phyloP scores from a whole-genome alignment of 331 rosid genomes.

The Rosa hybrid region DNA sequence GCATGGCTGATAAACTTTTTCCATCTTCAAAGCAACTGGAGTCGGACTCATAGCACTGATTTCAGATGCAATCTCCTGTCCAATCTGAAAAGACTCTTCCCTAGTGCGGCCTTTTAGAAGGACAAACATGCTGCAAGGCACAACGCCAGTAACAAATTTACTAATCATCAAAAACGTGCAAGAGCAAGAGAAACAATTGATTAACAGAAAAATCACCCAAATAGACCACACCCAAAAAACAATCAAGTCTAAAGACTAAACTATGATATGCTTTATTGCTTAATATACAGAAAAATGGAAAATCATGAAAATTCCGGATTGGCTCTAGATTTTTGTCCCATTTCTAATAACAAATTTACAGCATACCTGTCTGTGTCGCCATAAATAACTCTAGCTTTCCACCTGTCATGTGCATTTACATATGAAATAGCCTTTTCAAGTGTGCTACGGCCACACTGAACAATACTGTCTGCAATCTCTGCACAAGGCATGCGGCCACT shows the following conservation, averaged over 20 bases:
- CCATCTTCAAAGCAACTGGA: constrained; percentile 91
- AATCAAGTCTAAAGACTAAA: not conserved
- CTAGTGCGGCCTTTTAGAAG: constrained; percentile 84
- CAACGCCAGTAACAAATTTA: constrained; percentile 19
- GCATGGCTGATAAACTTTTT: constrained; percentile 86
- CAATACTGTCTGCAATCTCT: constrained; percentile 96
- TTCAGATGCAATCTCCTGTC: constrained; percentile 83
- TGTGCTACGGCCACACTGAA: constrained; percentile 90
- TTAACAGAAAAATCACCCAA: not conserved
- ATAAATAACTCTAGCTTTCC: constrained; percentile 90
- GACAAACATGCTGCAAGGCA: constrained; percentile 87
- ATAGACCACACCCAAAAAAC: not conserved
- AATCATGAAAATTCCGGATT: not conserved
- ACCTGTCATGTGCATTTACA: constrained; percentile 77
- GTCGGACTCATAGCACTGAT: constrained; percentile 85
- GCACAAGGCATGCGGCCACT: constrained; percentile 99
- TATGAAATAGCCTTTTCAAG: constrained; percentile 81
- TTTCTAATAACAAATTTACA: not conserved
- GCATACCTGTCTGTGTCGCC: constrained; percentile 95
- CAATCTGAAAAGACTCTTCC: constrained; percentile 74
- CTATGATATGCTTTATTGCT: not conserved
- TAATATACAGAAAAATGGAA: not conserved
- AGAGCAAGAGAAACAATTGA: not conserved
- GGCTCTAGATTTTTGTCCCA: not conserved
- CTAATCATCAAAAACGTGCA: constrained; percentile 21